Base-by-base conservation (phyloP, 148 eudicot genomes). In the Fagopyrum homotropicum region DNA sequence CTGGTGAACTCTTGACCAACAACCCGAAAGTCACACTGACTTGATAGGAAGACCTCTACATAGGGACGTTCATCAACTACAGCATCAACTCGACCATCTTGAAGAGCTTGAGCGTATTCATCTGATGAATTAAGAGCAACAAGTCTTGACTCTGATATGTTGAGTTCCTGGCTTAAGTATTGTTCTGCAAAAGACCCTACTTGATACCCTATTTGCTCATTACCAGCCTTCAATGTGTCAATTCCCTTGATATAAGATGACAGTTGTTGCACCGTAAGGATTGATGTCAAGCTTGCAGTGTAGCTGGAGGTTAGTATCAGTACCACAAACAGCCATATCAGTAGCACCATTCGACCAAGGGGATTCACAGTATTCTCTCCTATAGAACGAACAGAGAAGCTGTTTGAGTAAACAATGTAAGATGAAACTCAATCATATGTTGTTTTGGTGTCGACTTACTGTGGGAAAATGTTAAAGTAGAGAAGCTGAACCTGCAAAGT, bases 321-420 rank as follows among this genome's bases (percentile, higher is more conserved):
- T 72, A 95, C 99, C 72, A 95, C 98, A 78, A 95, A 95, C 60
- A 95, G 94, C 99, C 98, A 95, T 82, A 92, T 77, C 69, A 95
- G 74, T 72, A 95, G 77, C 77, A 95, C 91, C 61, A 87, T 12
- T 54, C 99, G 94, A 35, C 91, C 97, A 12, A 92, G 87, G 75
- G 90, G 80, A 84, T 93, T 90, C 74, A 85, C 77, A 22, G 97
- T 85, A 74, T 83, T 89, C 84, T 95, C 97, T 80, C 84, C 99
- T 95, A 84, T 79, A 84, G 45, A 72, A 15, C 43, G 50, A 72
- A 43, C 59, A 49, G 12, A 52, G 45, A 11, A 22, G 45, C 14
- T 49, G 49, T 45, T n/a, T 64, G 7, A n/a, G 43, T 51, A 75
- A 17, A 2, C 46, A 40, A 16, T 57, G 69, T 48, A 68, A 44